A percentile compares a stretch with the other conserved stretches of the same genome.
Conservation (phyloP, 371 early-diverging fungal species). For the Mucor irregularis region DNA sequence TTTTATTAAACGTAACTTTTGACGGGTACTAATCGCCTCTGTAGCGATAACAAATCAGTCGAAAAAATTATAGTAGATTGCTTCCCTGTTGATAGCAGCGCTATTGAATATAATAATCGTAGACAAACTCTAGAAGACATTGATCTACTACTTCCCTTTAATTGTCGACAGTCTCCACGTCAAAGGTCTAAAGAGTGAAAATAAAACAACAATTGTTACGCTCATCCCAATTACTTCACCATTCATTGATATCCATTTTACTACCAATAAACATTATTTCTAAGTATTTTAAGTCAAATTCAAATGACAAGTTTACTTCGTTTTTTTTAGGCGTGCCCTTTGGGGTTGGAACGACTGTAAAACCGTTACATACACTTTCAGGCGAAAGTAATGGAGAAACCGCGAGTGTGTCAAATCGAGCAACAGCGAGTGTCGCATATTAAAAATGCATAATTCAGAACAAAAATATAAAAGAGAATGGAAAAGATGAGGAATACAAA, state of each 20-base stretch:
- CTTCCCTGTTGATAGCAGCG: constrained; percentile 3
- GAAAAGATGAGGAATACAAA: too few species aligned
- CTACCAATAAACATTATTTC: constrained; percentile 5
- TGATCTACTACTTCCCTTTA: background rate
- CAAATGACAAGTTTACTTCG: constrained; percentile 3
- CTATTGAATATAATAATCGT: constrained; percentile 1
- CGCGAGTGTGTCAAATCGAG: too few species aligned
- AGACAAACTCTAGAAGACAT: constrained; percentile 4
- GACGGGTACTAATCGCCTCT: constrained; percentile 3
- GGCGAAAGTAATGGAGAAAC: too few species aligned
- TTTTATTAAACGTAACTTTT: background rate
- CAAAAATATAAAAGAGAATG: too few species aligned
- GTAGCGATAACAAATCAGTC: constrained; percentile 1
- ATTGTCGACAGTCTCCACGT: constrained; percentile 3
- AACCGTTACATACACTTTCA: too few species aligned
- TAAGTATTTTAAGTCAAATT: constrained; percentile 1
- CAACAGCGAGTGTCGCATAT: too few species aligned
- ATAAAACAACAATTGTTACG: background rate
- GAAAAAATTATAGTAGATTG: constrained; percentile 4
- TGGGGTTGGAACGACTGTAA: too few species aligned
- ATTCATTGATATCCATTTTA: constrained; percentile 5
- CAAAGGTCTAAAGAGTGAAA: constrained; percentile 5
- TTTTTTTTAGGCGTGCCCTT: too few species aligned
- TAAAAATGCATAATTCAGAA: too few species aligned
- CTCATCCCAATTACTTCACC: background rate